phyloP scores from a whole-genome alignment of 257 asterid species.

The Lycium ferocissimum region DNA sequence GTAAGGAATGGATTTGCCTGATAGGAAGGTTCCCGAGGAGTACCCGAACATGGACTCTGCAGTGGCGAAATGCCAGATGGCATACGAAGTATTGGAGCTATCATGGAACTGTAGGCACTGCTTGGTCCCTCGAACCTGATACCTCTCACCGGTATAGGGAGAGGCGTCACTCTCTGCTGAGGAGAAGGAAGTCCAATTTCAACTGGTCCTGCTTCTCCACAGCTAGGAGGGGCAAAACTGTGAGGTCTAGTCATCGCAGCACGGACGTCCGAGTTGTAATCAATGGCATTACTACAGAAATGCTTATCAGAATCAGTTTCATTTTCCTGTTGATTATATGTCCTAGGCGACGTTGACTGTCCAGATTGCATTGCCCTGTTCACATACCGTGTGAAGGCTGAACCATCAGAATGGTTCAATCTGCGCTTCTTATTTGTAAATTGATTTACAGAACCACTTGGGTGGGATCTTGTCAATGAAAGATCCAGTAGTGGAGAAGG shows the following conservation, averaged over 20 bases:
- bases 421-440: slow-evolving; percentile 52
- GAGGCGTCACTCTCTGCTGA: slow-evolving; percentile 47
- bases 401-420: slow-evolving; percentile 85
- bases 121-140: slow-evolving; percentile 50
- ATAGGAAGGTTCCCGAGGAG: slow-evolving; percentile 49
- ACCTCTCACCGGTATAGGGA: slow-evolving; percentile 66
- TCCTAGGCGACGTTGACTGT: slow-evolving; percentile 52
- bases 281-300: slow-evolving; percentile 48
- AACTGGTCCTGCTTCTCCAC: slow-evolving; percentile 51
- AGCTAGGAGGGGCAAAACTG: slow-evolving; percentile 37
- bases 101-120: slow-evolving; percentile 46
- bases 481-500: slow-evolving; percentile 66
- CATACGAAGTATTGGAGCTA: slow-evolving; percentile 45
- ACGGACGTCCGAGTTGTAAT: slow-evolving; percentile 54
- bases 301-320: slow-evolving; percentile 49
- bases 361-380: slow-evolving; percentile 55
- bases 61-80: slow-evolving; percentile 48
- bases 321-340: slow-evolving; percentile 53
- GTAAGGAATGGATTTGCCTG: slow-evolving; percentile 43
- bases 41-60: slow-evolving; percentile 56
- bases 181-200: slow-evolving; percentile 44
- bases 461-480: slow-evolving; percentile 71
- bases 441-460: slow-evolving; percentile 54
- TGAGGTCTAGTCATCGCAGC: slow-evolving; percentile 49
- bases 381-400: slow-evolving; percentile 90